Base-by-base conservation (phyloP, 345 rosid species). In the Turnera subulata region DNA sequence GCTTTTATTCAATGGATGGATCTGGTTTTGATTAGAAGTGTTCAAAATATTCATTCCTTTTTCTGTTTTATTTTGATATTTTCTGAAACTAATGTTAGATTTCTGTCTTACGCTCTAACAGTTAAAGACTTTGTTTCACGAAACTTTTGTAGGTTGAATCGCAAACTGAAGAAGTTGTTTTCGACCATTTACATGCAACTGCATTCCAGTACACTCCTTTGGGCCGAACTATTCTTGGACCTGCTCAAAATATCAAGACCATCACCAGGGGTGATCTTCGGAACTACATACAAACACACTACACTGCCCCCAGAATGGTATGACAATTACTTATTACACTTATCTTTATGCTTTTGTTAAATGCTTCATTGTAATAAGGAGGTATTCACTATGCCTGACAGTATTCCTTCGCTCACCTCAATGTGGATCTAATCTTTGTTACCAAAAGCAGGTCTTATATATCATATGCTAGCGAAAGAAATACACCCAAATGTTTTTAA, bases 251-350 rank as follows among this genome's bases (percentile, higher is more conserved):
- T 63, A 71, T 94, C 60, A 80, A 58, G 80, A 72, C 95, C 2
- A 94, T 94, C 60, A 79, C 95, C 53, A 84, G 78, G 63, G 82
- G 70, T 46, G 76, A 94, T 71, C 89, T 94, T 23, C 87, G 84
- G 71, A 76, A 73, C 68, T 94, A 94, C 65, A 90, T 94, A 46
- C 78, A 81, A 57, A 88, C 97, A 25, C 99, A 94, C 70, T 94
- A 90, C 74, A 82, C 99, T 15, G 97, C 99, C 70, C 95, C 99
- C 33, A 80, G 99, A 76, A 90, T 87, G 96, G 96, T 94, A 85
- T 53, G 48, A 24, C 39, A 15, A 18, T 22, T 29, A n/a, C 29
- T 22, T 19, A 33, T 59, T 33, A 54, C 3, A 29, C n/a, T n/a
- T n/a, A n/a, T n/a, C n/a, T 25, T 49, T 48, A 42, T 20, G 32